phyloP scores from a whole-genome alignment of 2,329 filamentous ascomycete genomes.

The Fusarium pininemorale region DNA sequence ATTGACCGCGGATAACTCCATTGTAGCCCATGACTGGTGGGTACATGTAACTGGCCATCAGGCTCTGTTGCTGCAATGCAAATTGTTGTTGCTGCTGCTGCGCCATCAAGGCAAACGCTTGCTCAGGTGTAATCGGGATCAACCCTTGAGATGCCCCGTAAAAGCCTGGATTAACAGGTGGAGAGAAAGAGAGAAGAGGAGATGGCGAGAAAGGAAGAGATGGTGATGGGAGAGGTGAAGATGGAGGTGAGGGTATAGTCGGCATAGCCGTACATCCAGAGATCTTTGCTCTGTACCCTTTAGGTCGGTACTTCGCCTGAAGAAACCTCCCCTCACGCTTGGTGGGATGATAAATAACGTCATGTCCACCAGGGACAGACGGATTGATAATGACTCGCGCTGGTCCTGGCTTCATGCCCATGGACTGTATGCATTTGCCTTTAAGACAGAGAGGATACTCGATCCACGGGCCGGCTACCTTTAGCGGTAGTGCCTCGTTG shows the following conservation, averaged over 20 bases:
- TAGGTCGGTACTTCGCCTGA: not conserved
- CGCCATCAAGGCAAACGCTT: not conserved
- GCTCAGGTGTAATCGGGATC: not conserved
- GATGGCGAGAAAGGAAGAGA: not conserved
- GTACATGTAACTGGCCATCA: not conserved
- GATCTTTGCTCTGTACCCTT: not conserved
- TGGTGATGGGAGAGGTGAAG: not conserved
- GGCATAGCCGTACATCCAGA: not conserved
- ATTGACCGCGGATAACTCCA: not conserved
- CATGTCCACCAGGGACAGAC: not conserved
- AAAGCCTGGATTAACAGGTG: not conserved
- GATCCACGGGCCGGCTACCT: not conserved
- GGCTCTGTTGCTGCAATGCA: not conserved
- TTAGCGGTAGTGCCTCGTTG: not conserved
- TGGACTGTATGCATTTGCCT: not conserved
- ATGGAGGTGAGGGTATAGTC: not conserved
- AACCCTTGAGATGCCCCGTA: not conserved
- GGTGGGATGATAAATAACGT: constrained; percentile 5
- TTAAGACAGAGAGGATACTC: not conserved
- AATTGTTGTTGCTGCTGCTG: not conserved
- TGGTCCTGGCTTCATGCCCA: not conserved
- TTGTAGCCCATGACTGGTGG: not conserved
- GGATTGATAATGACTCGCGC: constrained; percentile 4
- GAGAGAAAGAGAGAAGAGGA: not conserved
- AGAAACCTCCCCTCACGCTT: not conserved